Conservation (phyloP, 1,139 yeast species). For the Blastobotrys raffinosifermentans region DNA sequence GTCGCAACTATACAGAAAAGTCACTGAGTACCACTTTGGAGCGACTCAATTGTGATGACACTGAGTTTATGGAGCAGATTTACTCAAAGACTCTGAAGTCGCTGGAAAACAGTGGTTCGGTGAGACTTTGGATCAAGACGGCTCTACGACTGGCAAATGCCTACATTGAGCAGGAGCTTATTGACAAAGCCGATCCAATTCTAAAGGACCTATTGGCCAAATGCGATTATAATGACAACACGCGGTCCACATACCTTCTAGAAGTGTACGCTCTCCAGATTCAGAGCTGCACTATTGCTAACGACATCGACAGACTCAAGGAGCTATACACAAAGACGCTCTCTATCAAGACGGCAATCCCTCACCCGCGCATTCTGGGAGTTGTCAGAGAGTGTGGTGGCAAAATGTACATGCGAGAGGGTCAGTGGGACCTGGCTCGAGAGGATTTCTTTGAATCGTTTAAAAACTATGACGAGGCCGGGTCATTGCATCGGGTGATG, state of each 20-base stretch:
- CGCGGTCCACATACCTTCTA: conserved; percentile 37
- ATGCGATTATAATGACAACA: conserved; percentile 20
- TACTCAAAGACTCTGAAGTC: conserved; percentile 27
- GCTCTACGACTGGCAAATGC: conserved; percentile 48
- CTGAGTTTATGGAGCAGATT: conserved; percentile 27
- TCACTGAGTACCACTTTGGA: conserved; percentile 52
- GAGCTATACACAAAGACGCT: conserved; percentile 46
- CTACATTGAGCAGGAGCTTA: conserved; percentile 39
- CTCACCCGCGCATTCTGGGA: conserved; percentile 71
- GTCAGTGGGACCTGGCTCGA: conserved; percentile 56
- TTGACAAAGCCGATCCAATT: conserved; percentile 37
- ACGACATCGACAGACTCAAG: conserved; percentile 40
- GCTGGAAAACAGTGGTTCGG: conserved; percentile 34
- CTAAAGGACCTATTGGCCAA: conserved; percentile 38
- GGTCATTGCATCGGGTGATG: conserved; percentile 48
- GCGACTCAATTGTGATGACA: conserved; percentile 14
- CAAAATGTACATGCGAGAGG: conserved; percentile 53
- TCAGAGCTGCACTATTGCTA: conserved; percentile 40
- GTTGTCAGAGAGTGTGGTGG: conserved; percentile 73
- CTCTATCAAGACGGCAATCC: conserved; percentile 53
- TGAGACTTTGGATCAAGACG: conserved; percentile 53
- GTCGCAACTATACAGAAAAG: conserved; percentile 52
- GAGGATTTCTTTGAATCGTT: conserved; percentile 66
- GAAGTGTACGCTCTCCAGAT: conserved; percentile 67
- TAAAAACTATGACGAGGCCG: conserved; percentile 75